Evolutionary conservation across 2,329 filamentous ascomycete genomes (phyloP).

Genomic region (Arthrobotrys entomopaga): DNA sequence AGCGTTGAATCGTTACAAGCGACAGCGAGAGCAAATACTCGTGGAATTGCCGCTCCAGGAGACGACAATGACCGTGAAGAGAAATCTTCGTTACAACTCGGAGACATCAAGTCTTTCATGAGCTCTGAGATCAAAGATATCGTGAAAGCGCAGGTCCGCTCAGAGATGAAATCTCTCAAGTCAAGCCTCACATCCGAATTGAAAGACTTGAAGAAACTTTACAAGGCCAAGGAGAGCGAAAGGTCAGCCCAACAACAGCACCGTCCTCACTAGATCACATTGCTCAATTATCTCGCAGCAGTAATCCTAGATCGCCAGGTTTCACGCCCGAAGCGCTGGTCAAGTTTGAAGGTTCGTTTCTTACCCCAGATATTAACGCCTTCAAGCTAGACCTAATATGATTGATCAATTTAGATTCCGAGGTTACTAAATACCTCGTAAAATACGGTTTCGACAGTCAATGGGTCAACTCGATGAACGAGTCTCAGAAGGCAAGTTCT

Average conservation of each 20-base stretch:
- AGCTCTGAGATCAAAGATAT: slow-evolving; percentile 52
- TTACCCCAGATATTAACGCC: background rate
- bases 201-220: slow-evolving; percentile 52
- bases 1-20: slow-evolving; percentile 44
- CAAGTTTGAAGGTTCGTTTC: slow-evolving; percentile 47
- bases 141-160: slow-evolving; percentile 54
- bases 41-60: slow-evolving; percentile 35
- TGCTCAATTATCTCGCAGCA: slow-evolving; percentile 14
- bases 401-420: slow-evolving; percentile 16
- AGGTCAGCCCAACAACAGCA: slow-evolving; percentile 22
- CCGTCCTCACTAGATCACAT: background rate
- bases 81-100: slow-evolving; percentile 31
- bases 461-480: slow-evolving; percentile 52
- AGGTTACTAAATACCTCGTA: slow-evolving; percentile 49
- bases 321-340: slow-evolving; percentile 48
- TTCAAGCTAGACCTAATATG: slow-evolving; percentile 3
- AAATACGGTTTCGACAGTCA: slow-evolving; percentile 52
- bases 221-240: slow-evolving; percentile 47
- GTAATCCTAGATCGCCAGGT: slow-evolving; percentile 52
- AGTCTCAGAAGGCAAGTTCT: slow-evolving; percentile 46
- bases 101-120: slow-evolving; percentile 33
- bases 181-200: slow-evolving; percentile 44
- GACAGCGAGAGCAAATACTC: slow-evolving; percentile 47
- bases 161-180: slow-evolving; percentile 52
- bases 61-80: slow-evolving; percentile 35